Evolutionary conservation across 2,329 filamentous ascomycete species (phyloP), one percentile per base, ranked within the genome.

Genomic region (Malbranchea zuffiana): DNA sequence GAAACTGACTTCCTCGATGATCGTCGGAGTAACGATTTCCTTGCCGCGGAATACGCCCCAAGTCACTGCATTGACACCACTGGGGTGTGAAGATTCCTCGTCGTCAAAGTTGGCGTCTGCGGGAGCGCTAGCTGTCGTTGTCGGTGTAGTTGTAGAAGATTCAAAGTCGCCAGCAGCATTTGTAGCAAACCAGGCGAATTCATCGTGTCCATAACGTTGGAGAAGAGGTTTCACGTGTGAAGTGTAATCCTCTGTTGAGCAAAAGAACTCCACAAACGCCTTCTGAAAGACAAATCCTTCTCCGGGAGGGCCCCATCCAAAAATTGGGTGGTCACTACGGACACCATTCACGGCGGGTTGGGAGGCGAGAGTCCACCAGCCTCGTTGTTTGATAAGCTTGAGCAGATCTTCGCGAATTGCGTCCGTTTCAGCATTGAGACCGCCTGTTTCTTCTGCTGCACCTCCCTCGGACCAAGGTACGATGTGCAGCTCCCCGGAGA

Each of bases 1-100:
- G 69, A 96, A 96, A 56, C 82, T 90, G 35, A 94, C 84, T 49
- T 87, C 83, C 57, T 96, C 88, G 51, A 96, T 93, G 53, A 96
- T 96, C 1, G 88, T 96, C 3, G 88, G 88, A 15, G 87, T 93
- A 40, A 93, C 75, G 54, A 96, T 96, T 60, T 96, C 88, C 63
- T 95, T 95, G 27, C 85, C 85, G 0, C 83, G 81, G 62, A 96
- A 96, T 1, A 86, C 84, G 35, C 88, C 88, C 88, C 88, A 96
- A 0, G 90, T 98, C 2, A 98, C 90, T 0, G 88, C 86, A 53
- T 96, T 95, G 19, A 92, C 88, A 50, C 74, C 78, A 62, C 60
- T 50, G 57, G 55, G 46, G 43, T 54, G 55, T 12, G 47, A 32
- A 13, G 43, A 33, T 28, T 54, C 47, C 10, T 66, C 59, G 44